Conservation (phyloP, 192 early-diverging fungal genomes). For the Coemansia sp. region DNA sequence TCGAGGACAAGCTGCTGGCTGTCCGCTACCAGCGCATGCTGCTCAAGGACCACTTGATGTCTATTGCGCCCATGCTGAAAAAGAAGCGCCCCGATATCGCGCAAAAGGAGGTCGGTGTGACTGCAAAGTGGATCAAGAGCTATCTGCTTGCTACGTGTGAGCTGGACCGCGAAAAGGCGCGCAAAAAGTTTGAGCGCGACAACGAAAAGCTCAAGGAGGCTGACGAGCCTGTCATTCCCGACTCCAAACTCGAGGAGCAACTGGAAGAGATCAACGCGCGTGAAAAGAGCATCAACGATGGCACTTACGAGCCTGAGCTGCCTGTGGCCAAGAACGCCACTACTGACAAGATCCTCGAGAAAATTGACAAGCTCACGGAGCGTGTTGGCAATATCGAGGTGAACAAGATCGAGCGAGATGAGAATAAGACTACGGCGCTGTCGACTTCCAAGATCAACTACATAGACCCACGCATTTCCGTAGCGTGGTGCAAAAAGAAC, state of each 20-base stretch:
- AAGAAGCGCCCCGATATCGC: conserved; percentile 70
- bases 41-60: conserved; percentile 66
- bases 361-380: conserved; percentile 68
- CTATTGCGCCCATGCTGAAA: conserved; percentile 72
- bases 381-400: conserved; percentile 73
- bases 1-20: conserved; percentile 82
- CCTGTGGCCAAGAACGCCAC: conserved; percentile 40
- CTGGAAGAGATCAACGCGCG: conserved; percentile 37
- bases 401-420: conserved; percentile 88
- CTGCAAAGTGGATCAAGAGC: conserved; percentile 72
- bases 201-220: conserved; percentile 78
- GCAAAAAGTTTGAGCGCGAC: conserved; percentile 69
- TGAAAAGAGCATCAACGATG: conserved; percentile 47
- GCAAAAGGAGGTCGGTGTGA: conserved; percentile 73
- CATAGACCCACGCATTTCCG: conserved; percentile 95
- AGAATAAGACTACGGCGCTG: conserved; percentile 93
- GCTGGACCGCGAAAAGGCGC: conserved; percentile 70
- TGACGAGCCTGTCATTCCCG: conserved; percentile 54
- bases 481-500: conserved; percentile 88
- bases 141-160: conserved; percentile 61
- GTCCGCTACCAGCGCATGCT: conserved; percentile 85
- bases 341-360: conserved; percentile 72
- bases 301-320: conserved; percentile 29
- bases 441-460: conserved; percentile 99
- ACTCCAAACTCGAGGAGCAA: conserved; percentile 57